Evolutionary conservation across 371 early-diverging fungal species (phyloP), one percentile per base, ranked within the genome.

Genomic region (Mucor circinelloides): DNA sequence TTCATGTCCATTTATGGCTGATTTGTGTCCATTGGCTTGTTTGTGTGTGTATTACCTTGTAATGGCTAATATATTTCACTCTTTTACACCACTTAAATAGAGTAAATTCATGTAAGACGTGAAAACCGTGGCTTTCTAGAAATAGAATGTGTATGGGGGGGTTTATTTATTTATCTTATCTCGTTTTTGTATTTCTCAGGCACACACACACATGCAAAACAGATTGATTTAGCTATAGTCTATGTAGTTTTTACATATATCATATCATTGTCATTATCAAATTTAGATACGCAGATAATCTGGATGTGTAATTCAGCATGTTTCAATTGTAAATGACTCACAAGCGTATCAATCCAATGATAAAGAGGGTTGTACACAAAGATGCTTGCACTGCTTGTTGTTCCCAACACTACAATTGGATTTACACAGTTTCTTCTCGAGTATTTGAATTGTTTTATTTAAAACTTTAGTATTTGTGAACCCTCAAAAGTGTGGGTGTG

Each of bases 91-190:
- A 23, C 23, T 50, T 50, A 50, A 23, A 50, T 50, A 10, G 8
- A 50, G 25, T 50, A 12, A 50, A 50, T 50, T 25, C n/a, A 25
- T 50, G 25, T 50, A 50, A 50, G 50, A 50, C 50, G 13, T 50
- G 50, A 50, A 50, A 50, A 25, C 50, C 50, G 50, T 50, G 50
- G 50, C 25, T 50, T 50, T 50, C 50, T 50, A 50, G 50, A 50
- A 50, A 50, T 50, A 50, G 50, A 23, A 25, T 50, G 50, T 50
- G 50, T 23, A 23, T 25, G 2, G 23, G 2, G 23, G 25, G 19
- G 5, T 50, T 44, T 19, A n/a, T 19, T 44, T 44, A 44, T 44
- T 50, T 25, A 21, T 50, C 44, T 44, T 44, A 44, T 44, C 44
- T 44, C 44, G 44, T 44, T 44, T 44, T 25, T 10, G 23, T 50